Evolutionary conservation across 257 asterid species (phyloP).

Genomic region (Cinchona pubescens): DNA sequence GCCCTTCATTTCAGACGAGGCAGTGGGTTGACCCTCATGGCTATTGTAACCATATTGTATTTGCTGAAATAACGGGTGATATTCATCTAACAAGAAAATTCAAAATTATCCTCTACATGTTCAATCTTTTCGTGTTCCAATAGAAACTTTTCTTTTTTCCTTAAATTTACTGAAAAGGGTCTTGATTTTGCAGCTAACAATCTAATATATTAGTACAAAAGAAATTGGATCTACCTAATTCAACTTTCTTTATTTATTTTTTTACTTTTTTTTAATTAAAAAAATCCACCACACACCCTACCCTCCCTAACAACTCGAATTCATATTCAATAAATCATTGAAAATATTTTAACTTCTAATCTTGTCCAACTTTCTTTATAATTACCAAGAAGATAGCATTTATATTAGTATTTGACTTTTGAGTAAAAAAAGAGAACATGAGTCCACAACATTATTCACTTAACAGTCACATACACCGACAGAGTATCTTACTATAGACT

Average conservation of each 20-base stretch:
- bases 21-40: constrained; percentile 1
- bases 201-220: neutral
- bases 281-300: no score
- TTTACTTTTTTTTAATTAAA: no score
- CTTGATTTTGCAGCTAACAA: neutral
- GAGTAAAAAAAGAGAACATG: neutral
- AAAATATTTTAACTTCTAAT: no score
- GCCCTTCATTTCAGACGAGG: constrained; percentile 7
- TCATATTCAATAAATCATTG: no score
- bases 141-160: neutral
- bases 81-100: neutral
- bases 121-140: neutral
- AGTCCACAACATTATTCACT: neutral
- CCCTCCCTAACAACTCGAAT: no score
- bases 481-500: neutral
- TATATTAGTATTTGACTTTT: neutral
- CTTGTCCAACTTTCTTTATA: no score
- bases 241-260: no score
- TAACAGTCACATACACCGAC: neutral
- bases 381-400: neutral
- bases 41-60: neutral
- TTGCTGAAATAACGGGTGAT: neutral
- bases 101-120: neutral
- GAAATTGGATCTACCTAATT: no score
- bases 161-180: neutral